Evolutionary conservation across 2,329 filamentous ascomycete species (phyloP).

Genomic region (Boeremia lycopersici): DNA sequence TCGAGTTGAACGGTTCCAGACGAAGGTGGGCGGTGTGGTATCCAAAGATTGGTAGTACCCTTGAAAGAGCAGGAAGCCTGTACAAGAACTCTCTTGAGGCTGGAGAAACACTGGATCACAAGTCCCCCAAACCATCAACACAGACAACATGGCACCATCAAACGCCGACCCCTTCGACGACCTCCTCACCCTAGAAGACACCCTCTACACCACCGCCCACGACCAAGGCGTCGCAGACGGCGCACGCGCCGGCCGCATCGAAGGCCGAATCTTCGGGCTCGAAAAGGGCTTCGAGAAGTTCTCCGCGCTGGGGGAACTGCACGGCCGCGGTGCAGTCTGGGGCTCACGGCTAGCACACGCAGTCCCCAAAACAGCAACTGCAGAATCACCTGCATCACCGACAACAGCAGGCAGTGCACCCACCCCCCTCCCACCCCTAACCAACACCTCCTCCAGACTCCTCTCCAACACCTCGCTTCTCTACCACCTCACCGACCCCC

Average conservation of each 20-base stretch:
- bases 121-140: neutral
- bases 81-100: too few relatives aligned
- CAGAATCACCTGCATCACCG: neutral
- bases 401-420: neutral
- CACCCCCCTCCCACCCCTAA: neutral
- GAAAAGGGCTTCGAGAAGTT: conserved; percentile 96
- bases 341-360: conserved; percentile 65
- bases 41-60: neutral
- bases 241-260: conserved; percentile 75
- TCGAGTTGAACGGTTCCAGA: neutral
- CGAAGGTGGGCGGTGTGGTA: neutral
- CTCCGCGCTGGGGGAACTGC: conserved; percentile 75
- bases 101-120: too few relatives aligned
- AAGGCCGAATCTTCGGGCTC: conserved; percentile 88
- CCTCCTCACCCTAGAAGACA: conserved; percentile 65
- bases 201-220: conserved; percentile 85
- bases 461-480: conserved; percentile 77
- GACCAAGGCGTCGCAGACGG: conserved; percentile 77
- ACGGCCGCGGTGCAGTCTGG: conserved; percentile 84
- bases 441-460: conserved; percentile 59
- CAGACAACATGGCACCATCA: conserved; percentile 10
- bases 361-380: neutral
- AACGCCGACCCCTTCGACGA: conserved; percentile 58
- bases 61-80: neutral
- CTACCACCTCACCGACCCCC: conserved; percentile 77